Evolutionary conservation across 2,329 filamentous ascomycete species (phyloP).

Genomic region (Sporothrix schenckii): DNA sequence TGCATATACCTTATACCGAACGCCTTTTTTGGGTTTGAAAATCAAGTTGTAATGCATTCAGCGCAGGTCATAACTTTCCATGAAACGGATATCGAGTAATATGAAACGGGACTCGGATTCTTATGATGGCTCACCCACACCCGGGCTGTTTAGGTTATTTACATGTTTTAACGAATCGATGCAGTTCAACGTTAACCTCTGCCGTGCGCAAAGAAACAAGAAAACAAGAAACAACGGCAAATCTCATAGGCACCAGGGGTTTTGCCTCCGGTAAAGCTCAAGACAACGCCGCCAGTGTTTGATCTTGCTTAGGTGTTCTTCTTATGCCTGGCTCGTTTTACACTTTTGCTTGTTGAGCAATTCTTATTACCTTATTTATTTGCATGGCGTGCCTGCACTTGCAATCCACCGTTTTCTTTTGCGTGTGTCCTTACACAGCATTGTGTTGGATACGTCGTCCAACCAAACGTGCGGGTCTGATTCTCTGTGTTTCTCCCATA

Average conservation of each 20-base stretch:
- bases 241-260: slow-evolving; percentile 3
- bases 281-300: slow-evolving; percentile 13
- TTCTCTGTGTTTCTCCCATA: slow-evolving; percentile 18
- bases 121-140: background rate
- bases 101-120: background rate
- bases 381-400: too few relatives aligned
- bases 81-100: too few relatives aligned
- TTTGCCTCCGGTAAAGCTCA: slow-evolving; percentile 10
- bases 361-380: background rate
- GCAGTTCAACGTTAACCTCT: slow-evolving; percentile 5
- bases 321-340: background rate
- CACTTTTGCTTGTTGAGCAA: background rate
- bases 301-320: background rate
- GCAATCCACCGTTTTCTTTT: too few relatives aligned
- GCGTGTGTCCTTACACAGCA: background rate
- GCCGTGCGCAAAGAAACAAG: slow-evolving; percentile 4
- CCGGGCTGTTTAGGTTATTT: background rate
- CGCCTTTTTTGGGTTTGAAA: too few relatives aligned
- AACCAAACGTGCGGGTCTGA: slow-evolving; percentile 3
- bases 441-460: background rate
- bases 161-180: background rate
- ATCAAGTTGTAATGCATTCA: too few relatives aligned
- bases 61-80: too few relatives aligned
- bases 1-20: too few relatives aligned
- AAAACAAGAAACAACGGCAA: background rate